Evolutionary conservation across 176 grass and related monocot species (phyloP).

Genomic region (Musa itinerans): DNA sequence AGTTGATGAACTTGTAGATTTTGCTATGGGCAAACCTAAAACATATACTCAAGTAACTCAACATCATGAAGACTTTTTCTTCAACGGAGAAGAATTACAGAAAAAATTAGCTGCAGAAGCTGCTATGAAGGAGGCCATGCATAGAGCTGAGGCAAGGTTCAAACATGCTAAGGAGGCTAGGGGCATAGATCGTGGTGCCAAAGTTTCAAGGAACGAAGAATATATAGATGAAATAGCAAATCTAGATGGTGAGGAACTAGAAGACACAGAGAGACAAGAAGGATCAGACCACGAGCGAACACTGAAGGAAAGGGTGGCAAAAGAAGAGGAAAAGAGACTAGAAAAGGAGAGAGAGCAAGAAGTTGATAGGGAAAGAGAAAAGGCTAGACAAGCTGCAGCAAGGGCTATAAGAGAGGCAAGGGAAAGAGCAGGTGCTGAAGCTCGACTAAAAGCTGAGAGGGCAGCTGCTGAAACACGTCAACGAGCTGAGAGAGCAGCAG

Average conservation of each 20-base stretch:
- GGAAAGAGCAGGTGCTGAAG: slow-evolving; percentile 59
- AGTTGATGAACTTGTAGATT: slow-evolving; percentile 60
- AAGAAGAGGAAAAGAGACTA: slow-evolving; percentile 41
- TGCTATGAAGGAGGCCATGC: slow-evolving; percentile 20
- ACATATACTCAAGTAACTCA: slow-evolving; percentile 19
- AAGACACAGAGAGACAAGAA: slow-evolving; percentile 36
- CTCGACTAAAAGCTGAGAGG: slow-evolving; percentile 53
- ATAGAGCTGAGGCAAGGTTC: slow-evolving; percentile 25
- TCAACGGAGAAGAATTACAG: slow-evolving; percentile 48
- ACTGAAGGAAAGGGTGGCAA: slow-evolving; percentile 39
- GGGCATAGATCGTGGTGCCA: slow-evolving; percentile 14
- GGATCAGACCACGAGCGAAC: slow-evolving; percentile 26
- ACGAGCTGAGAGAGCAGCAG: slow-evolving; percentile 52
- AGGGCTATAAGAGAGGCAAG: slow-evolving; percentile 63
- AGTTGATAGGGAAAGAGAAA: slow-evolving; percentile 56
- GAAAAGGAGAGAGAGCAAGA: slow-evolving; percentile 49
- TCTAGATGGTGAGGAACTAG: slow-evolving; percentile 16
- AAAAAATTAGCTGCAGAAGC: slow-evolving; percentile 36
- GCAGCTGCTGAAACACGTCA: slow-evolving; percentile 27
- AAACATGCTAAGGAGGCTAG: slow-evolving; percentile 20
- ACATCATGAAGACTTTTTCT: slow-evolving; percentile 39
- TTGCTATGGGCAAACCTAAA: slow-evolving; percentile 47
- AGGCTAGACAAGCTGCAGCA: slow-evolving; percentile 45
- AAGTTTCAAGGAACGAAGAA: slow-evolving; percentile 17
- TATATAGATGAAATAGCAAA: slow-evolving; percentile 23